Conservation (phyloP, 148 eudicot species). For the Polygonum aviculare region DNA sequence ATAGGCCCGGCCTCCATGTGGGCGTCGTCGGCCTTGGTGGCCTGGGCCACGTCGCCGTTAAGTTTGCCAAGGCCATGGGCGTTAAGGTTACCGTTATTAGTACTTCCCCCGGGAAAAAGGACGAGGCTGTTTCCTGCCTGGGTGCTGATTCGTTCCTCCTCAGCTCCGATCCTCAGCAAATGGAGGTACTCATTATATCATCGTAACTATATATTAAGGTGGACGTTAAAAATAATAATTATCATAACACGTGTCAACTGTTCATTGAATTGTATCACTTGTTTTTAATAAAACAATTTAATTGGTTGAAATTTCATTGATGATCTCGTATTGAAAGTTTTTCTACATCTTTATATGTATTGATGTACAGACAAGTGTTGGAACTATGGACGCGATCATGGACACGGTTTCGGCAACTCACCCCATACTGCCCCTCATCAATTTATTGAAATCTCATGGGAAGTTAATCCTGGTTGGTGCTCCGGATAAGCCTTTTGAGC, state of each 20-base stretch:
- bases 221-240: no score
- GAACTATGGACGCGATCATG: constrained; percentile 64
- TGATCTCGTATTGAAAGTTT: no score
- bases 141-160: constrained; percentile 21
- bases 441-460: constrained; percentile 65
- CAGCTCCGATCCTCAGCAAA: constrained; percentile 13
- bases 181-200: constrained; percentile 14
- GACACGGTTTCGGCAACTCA: constrained; percentile 84
- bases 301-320: no score
- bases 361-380: constrained; percentile 32
- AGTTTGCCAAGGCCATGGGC: constrained; percentile 26
- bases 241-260: no score
- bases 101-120: constrained; percentile 17
- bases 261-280: no score
- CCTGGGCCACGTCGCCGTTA: constrained; percentile 24
- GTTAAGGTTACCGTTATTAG: constrained; percentile 23
- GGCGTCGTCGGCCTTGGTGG: constrained; percentile 29
- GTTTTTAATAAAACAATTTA: no score
- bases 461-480: constrained; percentile 73
- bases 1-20: constrained; percentile 14
- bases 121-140: constrained; percentile 16
- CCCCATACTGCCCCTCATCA: constrained; percentile 58
- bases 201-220: no score
- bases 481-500: constrained; percentile 75
- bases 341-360: background rate